These are phyloP conservation scores for Camellia oleifera DNA, from an alignment of 179 eudicot species.

Conservation along the genomic window DNA sequence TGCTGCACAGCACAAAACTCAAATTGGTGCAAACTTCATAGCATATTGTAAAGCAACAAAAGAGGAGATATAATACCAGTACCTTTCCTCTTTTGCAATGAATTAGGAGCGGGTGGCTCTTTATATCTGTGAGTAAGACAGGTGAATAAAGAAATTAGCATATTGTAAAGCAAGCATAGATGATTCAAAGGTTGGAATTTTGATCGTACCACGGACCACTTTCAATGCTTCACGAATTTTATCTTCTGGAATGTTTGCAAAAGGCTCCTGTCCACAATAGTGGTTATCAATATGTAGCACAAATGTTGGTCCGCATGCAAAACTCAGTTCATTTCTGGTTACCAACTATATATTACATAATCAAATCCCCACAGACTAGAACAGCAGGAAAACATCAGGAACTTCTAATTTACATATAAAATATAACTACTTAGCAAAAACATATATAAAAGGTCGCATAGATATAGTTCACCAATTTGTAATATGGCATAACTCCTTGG, in stretches of 20 bases:
- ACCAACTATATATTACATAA: not conserved
- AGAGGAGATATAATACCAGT: not conserved
- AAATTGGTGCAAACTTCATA: not conserved
- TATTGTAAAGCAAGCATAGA: not conserved
- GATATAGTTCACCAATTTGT: no score
- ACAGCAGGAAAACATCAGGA: no score
- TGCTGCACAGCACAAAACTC: slow-evolving; percentile 35
- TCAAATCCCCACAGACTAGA: no score
- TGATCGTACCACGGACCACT: slow-evolving; percentile 39
- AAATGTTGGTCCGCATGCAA: not conserved
- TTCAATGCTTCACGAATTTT: slow-evolving; percentile 44
- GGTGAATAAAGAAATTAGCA: not conserved
- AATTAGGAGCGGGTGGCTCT: slow-evolving; percentile 56
- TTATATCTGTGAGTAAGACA: slow-evolving; percentile 36
- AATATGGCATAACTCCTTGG: no score
- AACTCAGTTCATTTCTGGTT: not conserved
- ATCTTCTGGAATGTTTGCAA: slow-evolving; percentile 36
- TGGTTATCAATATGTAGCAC: not conserved
- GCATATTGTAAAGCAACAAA: not conserved
- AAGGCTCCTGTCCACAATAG: slow-evolving; percentile 39
- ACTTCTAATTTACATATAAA: no score
- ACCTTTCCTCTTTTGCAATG: slow-evolving; percentile 81
- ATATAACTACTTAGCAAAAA: no score
- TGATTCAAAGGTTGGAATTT: not conserved
- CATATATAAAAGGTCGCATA: no score